Evolutionary conservation across 495 filamentous ascomycete species (phyloP).

Genomic region (Tuber microsphaerosporum): DNA sequence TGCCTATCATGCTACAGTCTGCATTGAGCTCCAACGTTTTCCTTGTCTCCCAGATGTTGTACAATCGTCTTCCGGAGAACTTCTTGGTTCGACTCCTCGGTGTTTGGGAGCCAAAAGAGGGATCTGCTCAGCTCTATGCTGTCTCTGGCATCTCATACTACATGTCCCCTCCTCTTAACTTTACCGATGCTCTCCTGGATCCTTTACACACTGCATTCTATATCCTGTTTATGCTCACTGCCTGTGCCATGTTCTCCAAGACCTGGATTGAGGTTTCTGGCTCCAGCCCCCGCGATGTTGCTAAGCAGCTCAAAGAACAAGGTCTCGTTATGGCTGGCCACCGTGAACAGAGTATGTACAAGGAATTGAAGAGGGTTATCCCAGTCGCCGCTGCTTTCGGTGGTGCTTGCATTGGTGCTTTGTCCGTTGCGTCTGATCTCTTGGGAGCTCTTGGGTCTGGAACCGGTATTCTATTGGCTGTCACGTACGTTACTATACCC

Average conservation of each 20-base stretch:
- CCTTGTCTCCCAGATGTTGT: conserved; percentile 96
- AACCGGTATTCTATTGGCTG: conserved; percentile 94
- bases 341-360: conserved; percentile 99
- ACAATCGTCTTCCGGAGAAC: conserved; percentile 96
- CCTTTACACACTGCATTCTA: conserved; percentile 95
- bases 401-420: conserved; percentile 96
- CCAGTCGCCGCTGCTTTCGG: conserved; percentile 97
- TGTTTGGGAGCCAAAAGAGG: conserved; percentile 96
- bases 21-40: conserved; percentile 98
- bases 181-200: conserved; percentile 91
- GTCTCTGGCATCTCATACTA: conserved; percentile 93
- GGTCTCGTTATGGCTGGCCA: conserved; percentile 99
- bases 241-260: conserved; percentile 98
- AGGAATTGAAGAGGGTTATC: conserved; percentile 98
- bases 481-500: conserved; percentile 68
- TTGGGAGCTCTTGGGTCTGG: conserved; percentile 93
- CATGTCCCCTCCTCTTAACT: conserved; percentile 97
- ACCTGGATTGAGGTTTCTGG: conserved; percentile 99
- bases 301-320: conserved; percentile 99
- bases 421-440: conserved; percentile 91
- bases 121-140: conserved; percentile 89
- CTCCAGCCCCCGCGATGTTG: conserved; percentile 92
- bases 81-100: conserved; percentile 92
- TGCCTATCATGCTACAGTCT: conserved; percentile 99
- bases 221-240: conserved; percentile 91